These are phyloP conservation scores for Cercospora sp. DNA, from an alignment of 2,329 filamentous ascomycete genomes.

Conservation along the genomic window DNA sequence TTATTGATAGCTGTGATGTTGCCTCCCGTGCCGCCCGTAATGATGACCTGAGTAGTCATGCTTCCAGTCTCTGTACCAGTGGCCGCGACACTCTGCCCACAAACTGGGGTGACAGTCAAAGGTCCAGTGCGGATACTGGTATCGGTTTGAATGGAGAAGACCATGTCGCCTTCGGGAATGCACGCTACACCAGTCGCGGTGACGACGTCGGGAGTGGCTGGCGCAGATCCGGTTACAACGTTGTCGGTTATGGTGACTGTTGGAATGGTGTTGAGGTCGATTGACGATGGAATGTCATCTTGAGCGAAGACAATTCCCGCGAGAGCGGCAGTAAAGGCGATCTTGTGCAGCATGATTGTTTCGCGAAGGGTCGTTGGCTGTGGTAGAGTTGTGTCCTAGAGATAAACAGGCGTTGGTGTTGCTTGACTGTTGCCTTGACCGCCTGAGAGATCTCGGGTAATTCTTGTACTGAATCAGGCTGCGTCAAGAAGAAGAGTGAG, in stretches of 20 bases:
- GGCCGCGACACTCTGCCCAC: conserved; percentile 4
- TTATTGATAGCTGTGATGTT: not conserved
- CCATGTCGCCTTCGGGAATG: conserved; percentile 14
- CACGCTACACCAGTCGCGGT: conserved; percentile 13
- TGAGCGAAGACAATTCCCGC: conserved; percentile 15
- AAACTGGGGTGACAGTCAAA: conserved; percentile 16
- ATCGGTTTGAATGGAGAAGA: conserved; percentile 27
- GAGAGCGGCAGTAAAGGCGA: conserved; percentile 11
- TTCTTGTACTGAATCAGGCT: not conserved
- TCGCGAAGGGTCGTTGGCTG: not conserved
- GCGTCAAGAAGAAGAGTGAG: not conserved
- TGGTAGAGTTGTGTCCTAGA: not conserved
- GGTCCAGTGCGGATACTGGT: conserved; percentile 19
- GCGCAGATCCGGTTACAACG: not conserved
- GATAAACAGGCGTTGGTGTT: not conserved
- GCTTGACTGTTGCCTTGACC: not conserved
- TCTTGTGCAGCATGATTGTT: conserved; percentile 11
- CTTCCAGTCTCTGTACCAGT: conserved; percentile 7
- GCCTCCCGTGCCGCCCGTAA: not conserved
- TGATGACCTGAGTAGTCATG: conserved; percentile 6
- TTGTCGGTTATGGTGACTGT: conserved; percentile 14
- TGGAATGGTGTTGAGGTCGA: conserved; percentile 16
- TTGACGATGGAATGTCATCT: not conserved
- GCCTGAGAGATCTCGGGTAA: not conserved
- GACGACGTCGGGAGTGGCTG: conserved; percentile 12